Base-by-base conservation (phyloP, 2,329 filamentous ascomycete genomes). In the Teratosphaeria gauchensis region DNA sequence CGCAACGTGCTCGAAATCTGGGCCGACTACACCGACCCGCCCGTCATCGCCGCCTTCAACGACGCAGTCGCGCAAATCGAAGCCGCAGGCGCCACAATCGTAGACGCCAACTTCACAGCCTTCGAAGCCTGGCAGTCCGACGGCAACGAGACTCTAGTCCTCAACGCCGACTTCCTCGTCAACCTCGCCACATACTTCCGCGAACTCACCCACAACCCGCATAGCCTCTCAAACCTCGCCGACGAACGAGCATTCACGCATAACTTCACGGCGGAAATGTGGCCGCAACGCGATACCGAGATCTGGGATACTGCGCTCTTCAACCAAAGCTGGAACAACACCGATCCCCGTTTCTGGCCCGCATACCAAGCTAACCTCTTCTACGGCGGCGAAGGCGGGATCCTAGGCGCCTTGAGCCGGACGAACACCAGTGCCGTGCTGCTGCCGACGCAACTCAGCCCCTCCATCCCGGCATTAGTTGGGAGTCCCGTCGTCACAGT, bases 401-500 rank as follows among this genome's bases (percentile, higher is more conserved):
- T 89, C 2, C 75, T 84, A 0, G 85, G 85, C 0, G 82, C 85
- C 0, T 70, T 89, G 0, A 65, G 75, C 5, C 78, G 78, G 1
- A 74, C 83, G 62, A 77, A 78, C 3, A 77, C 88, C 0, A 83
- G 85, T 63, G 85, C 85, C 1, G 72, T 88, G 4, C 76, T 88
- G 0, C 62, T 87, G 4, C 86, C 85, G 0, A 83, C 83, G 0
- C 63, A 71, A 12, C 72, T 78, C 24, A 75, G 80, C 0, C 72
- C 77, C 0, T 69, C 72, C 1, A 74, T 82, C 4, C 78, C 82
- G 1, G 82, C 81, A 0, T 71, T 84, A 21, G 76, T 84, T 0
- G 85, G 84, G 0, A 76, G 78, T 0, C 86, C 86, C 0, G 77
- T 85, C 4, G 73, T 89, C 11, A 84, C 82, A 0, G 81, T 89